phyloP scores from a whole-genome alignment of 2,329 filamentous ascomycete species.

The Aureobasidium lini region DNA sequence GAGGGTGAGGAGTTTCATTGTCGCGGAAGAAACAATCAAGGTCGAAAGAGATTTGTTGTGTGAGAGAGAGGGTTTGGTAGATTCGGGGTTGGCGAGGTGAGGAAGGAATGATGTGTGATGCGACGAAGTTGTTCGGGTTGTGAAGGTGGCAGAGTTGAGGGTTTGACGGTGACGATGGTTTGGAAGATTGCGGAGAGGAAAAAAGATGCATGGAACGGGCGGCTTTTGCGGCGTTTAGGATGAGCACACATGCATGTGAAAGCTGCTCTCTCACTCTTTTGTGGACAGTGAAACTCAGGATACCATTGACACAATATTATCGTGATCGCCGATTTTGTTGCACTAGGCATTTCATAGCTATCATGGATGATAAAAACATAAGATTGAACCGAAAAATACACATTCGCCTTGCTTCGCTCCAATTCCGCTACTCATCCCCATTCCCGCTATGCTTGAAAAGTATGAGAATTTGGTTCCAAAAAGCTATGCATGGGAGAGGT shows the following conservation, averaged over 20 bases:
- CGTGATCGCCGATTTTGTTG: no score
- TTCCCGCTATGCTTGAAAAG: neutral
- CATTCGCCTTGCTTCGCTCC: neutral
- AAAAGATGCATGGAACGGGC: neutral
- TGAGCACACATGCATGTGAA: neutral
- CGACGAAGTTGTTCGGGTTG: no score
- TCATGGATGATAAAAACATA: no score
- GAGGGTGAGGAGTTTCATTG: slow-evolving; percentile 90
- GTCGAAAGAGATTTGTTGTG: neutral
- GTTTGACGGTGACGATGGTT: neutral
- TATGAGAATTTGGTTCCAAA: neutral
- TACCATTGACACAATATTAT: no score
- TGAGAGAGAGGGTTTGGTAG: neutral
- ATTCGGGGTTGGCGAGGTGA: neutral
- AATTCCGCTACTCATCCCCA: no score
- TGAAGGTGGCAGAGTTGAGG: neutral
- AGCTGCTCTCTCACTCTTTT: neutral
- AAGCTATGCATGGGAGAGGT: neutral
- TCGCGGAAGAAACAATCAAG: neutral
- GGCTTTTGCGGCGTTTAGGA: neutral
- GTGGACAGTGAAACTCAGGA: no score
- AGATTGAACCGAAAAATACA: neutral
- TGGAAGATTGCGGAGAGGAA: neutral
- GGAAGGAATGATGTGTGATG: neutral
- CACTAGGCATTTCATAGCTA: no score